Evolutionary conservation across 2,329 filamentous ascomycete species (phyloP), one percentile per base, ranked within the genome.

Genomic region (Penicillium palitans): DNA sequence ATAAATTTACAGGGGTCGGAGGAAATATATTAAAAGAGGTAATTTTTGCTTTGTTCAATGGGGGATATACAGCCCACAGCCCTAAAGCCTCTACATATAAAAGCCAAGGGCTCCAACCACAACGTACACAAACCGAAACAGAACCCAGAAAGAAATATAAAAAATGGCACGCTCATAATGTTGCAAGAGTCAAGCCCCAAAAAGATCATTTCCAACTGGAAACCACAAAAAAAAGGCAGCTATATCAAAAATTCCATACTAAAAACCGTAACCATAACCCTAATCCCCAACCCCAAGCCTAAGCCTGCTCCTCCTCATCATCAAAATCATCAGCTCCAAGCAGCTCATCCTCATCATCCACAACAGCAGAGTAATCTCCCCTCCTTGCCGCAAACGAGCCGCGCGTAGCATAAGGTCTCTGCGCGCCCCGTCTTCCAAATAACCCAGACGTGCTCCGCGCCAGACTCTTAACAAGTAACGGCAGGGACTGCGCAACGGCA

Each of bases 341-440:
- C 66, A 99, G 79, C 79, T 98, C 93, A 49, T 93, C 93, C 74
- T 98, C 95, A 72, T 98, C 95, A 51, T 95, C 90, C 68, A 96
- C 92, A 52, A 96, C 91, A 68, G 89, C 84, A 17, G 88, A 86
- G 74, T 98, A 98, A 74, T 96, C 91, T n/a, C 90, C 88, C 56
- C 90, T 84, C 1, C 91, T 89, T 57, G 92, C 85, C 6, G 92
- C 90, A 77, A 99, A 99, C 61, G 90, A 93, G 69, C 90, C 90
- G 59, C 96, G 82, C 50, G 90, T 96, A 17, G 92, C 95, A 73
- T 96, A 99, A 56, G 88, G 86, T 60, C 89, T 81, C 39, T 77
- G 76, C 7, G 17, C 13, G 2, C 51, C 33, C 37, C 84, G 83
- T 4, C 84, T 83, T n/a, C 74, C 77, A 63, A 83, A 78, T 63